Conservation (phyloP, 495 filamentous ascomycete genomes). For the Penicillium daleae region DNA sequence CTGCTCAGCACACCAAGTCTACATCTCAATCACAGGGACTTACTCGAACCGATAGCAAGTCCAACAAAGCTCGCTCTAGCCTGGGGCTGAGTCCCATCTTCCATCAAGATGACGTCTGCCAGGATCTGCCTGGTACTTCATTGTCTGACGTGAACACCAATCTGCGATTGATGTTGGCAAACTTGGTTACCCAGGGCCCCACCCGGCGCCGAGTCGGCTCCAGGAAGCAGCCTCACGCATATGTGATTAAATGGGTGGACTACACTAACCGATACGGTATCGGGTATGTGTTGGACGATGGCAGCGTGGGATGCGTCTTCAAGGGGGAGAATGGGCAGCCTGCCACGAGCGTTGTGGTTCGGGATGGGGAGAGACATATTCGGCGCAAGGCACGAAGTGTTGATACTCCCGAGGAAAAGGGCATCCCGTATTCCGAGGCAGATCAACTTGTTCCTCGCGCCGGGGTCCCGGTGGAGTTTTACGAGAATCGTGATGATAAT, state of each 20-base stretch:
- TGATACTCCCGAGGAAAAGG: conserved; percentile 54
- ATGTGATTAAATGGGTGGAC: conserved; percentile 92
- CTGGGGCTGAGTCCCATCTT: conserved; percentile 46
- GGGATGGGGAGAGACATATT: conserved; percentile 59
- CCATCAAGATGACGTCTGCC: conserved; percentile 42
- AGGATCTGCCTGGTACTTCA: conserved; percentile 43
- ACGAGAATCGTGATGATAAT: conserved; percentile 68
- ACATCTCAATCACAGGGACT: conserved; percentile 26
- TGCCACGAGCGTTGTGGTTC: conserved; percentile 69
- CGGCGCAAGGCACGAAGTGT: conserved; percentile 56
- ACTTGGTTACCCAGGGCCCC: conserved; percentile 41
- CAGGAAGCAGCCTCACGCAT: conserved; percentile 44
- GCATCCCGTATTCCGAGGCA: conserved; percentile 59
- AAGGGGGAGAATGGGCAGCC: conserved; percentile 64
- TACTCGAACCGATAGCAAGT: conserved; percentile 40
- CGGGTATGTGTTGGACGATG: conserved; percentile 83
- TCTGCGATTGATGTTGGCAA: conserved; percentile 47
- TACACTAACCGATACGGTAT: conserved; percentile 90
- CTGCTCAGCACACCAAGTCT: conserved; percentile 15
- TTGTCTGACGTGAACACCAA: conserved; percentile 46
- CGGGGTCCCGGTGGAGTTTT: conserved; percentile 72
- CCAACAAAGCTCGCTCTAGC: conserved; percentile 43
- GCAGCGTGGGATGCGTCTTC: conserved; percentile 80
- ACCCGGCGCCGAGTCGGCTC: conserved; percentile 38
- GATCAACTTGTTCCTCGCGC: conserved; percentile 68